Percentiles rank a stretch among this genome's conserved stretches.
Evolutionary conservation across 805 yeast species (phyloP).

Genomic region (Sugiyamaella boreocaroliniensis): DNA sequence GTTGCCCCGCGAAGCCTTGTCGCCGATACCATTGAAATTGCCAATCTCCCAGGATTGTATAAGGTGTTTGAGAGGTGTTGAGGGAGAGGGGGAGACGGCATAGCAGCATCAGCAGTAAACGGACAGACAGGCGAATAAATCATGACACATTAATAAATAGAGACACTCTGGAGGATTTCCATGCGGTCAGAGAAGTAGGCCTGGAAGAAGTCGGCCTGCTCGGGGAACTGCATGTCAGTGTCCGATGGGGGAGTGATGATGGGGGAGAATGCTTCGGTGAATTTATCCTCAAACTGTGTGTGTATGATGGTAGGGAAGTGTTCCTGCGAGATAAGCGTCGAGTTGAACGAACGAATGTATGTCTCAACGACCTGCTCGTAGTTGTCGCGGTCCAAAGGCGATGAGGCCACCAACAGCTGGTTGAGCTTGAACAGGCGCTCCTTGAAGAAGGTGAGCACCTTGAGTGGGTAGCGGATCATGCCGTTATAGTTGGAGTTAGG

Average conservation of each 20-base stretch:
- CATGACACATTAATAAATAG: slow-evolving; percentile 7
- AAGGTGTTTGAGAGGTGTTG: slow-evolving; percentile 85
- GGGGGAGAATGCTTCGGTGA: slow-evolving; percentile 1
- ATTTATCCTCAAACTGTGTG: not conserved
- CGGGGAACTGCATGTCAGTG: slow-evolving; percentile 3
- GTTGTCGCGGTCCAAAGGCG: slow-evolving; percentile 8
- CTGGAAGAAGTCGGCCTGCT: slow-evolving; percentile 13
- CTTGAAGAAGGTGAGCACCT: slow-evolving; percentile 29
- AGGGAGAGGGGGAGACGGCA: too few relatives aligned
- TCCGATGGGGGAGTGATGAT: slow-evolving; percentile 9
- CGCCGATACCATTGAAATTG: slow-evolving; percentile 68
- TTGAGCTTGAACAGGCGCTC: slow-evolving; percentile 19
- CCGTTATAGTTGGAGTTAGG: slow-evolving; percentile 1
- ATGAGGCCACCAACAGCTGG: slow-evolving; percentile 15
- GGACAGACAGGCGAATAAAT: not conserved
- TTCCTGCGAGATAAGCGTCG: slow-evolving; percentile 12
- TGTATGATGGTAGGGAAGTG: slow-evolving; percentile 12
- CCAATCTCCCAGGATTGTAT: slow-evolving; percentile 86
- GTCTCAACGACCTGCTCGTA: slow-evolving; percentile 23
- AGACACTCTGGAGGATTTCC: slow-evolving; percentile 18
- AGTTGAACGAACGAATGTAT: slow-evolving; percentile 26
- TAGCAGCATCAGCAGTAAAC: not conserved
- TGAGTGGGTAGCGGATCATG: slow-evolving; percentile 24
- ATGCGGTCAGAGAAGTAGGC: slow-evolving; percentile 20
- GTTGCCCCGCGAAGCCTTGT: slow-evolving; percentile 53